Conservation (phyloP, 2,329 filamentous ascomycete species). For the Chlorencoelia australis region DNA sequence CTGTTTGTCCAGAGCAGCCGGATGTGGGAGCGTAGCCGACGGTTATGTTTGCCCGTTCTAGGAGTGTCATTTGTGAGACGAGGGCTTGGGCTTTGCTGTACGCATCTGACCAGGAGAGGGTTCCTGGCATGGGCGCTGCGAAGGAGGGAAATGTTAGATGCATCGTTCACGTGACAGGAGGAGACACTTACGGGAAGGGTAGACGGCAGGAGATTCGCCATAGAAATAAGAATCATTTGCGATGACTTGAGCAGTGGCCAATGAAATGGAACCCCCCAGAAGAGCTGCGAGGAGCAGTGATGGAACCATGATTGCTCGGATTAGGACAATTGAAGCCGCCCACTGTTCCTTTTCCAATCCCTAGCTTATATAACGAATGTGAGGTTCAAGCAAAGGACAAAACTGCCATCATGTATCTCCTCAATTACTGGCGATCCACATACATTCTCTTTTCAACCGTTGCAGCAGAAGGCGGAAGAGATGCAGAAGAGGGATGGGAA, state of each 20-base stretch:
- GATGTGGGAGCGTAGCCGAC: slow-evolving; percentile 41
- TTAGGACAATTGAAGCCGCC: too few relatives aligned
- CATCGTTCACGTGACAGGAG: not conserved
- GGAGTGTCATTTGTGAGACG: slow-evolving; percentile 41
- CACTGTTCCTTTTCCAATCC: too few relatives aligned
- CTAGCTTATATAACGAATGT: too few relatives aligned
- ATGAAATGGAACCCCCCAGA: too few relatives aligned
- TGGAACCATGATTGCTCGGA: too few relatives aligned
- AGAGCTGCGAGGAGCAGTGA: too few relatives aligned
- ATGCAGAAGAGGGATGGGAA: too few relatives aligned
- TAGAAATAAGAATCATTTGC: slow-evolving; percentile 28
- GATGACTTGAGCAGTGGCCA: slow-evolving; percentile 24
- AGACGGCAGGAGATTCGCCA: slow-evolving; percentile 30
- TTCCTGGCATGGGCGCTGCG: slow-evolving; percentile 24
- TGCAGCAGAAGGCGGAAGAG: too few relatives aligned
- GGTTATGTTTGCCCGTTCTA: slow-evolving; percentile 28
- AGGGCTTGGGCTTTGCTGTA: slow-evolving; percentile 58
- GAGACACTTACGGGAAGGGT: slow-evolving; percentile 25
- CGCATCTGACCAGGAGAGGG: slow-evolving; percentile 48
- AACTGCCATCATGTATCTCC: too few relatives aligned
- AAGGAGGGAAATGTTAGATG: slow-evolving; percentile 6
- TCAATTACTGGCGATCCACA: too few relatives aligned
- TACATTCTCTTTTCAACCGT: too few relatives aligned
- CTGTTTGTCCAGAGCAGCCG: slow-evolving; percentile 27
- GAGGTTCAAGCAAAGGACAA: too few relatives aligned